Evolutionary conservation across 257 asterid species (phyloP), one percentile per base, ranked within the genome.

Genomic region (Solanum pennellii): DNA sequence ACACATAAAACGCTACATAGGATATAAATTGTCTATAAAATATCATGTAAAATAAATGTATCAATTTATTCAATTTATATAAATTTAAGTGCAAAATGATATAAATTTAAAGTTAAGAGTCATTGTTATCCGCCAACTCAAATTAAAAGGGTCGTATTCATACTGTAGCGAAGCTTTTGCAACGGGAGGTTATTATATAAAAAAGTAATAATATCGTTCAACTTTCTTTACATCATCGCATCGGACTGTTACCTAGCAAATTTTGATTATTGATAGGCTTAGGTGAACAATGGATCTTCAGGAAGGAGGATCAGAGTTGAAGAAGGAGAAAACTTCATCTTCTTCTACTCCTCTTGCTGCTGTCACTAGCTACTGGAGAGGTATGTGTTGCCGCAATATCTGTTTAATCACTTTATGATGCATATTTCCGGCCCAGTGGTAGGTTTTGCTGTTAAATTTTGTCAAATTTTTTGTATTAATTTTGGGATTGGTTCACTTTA

Each of bases 301-400:
- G 9, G 97, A 92, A 88, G 98, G 97, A 86, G 94, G 94, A 90
- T 90, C 94, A 74, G 98, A 96, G 79, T 92, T 97, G n/a, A 98
- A 96, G 56, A 95, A 93, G 52, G 89, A 93, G 45, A 95, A 91
- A 89, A 85, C 95, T 14, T 92, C 96, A 20, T 88, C 94, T 41
- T 91, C 96, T 60, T 89, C 98, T 71, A 89, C 95, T 83, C 96
- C 98, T 16, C 91, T 92, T 86, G 85, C 88, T 96, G 92, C 92
- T 96, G 99, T 37, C 6, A 7, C 39, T 37, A 37, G 39, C 88
- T 96, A 92, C 93, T 96, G 99, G 99, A 94, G 93, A 94, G 99
- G 98, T 95, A 86, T 23, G 12, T 73, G 25, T 62, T 65, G 15
- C 20, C 45, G 39, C 68, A 59, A 9, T 59, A 59, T 60, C 65